Percentiles rank a stretch among this genome's conserved stretches.
Conservation (phyloP, 176 grass and related monocot species). For the Zizania latifolia region DNA sequence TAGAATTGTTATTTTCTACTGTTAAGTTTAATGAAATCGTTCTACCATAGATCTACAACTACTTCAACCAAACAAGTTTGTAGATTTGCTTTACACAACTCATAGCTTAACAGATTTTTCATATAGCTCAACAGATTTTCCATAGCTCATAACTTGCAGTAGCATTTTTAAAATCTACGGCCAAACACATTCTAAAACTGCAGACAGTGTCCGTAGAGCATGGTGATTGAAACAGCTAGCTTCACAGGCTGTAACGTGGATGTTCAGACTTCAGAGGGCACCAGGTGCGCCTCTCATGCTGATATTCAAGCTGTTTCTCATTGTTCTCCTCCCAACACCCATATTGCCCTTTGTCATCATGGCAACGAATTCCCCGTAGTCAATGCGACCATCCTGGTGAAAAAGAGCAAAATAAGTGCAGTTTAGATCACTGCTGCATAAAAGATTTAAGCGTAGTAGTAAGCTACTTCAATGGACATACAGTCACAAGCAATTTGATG, state of each 20-base stretch:
- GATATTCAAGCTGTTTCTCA: constrained; percentile 55
- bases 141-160: too few species aligned
- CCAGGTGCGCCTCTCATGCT: constrained; percentile 26
- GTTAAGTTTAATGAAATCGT: too few species aligned
- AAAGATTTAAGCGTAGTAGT: too few species aligned
- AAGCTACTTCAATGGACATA: neutral
- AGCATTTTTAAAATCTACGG: too few species aligned
- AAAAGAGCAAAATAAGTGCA: neutral
- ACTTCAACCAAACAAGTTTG: too few species aligned
- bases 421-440: too few species aligned
- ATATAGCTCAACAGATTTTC: too few species aligned
- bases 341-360: constrained; percentile 70
- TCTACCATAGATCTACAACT: too few species aligned
- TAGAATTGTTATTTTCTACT: too few species aligned
- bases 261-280: constrained; percentile 13
- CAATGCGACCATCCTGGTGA: constrained; percentile 50
- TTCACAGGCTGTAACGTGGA: neutral
- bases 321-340: constrained; percentile 51
- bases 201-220: constrained; percentile 15
- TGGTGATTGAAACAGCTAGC: neutral
- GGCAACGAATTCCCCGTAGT: constrained; percentile 64
- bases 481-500: neutral
- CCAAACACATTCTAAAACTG: too few species aligned
- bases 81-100: too few species aligned
- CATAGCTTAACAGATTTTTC: too few species aligned